A percentile compares a stretch with the other conserved stretches of the same genome.
Evolutionary conservation across 208 protist genomes (phyloP).

Genomic region (Naegleria gruberi): DNA sequence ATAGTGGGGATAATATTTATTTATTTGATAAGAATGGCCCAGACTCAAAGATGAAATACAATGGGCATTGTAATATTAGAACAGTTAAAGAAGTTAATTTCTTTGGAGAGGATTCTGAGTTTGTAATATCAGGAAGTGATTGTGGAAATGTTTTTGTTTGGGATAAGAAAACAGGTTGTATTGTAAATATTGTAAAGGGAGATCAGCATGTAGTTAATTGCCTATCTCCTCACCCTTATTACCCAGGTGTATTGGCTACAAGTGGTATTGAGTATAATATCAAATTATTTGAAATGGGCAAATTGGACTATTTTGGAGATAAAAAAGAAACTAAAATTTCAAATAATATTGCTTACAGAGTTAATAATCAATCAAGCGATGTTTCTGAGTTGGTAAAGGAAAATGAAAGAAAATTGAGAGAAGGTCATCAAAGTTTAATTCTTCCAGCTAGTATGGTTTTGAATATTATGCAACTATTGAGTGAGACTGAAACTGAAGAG

Average conservation of each 20-base stretch:
- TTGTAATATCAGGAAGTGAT: neutral
- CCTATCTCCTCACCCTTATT: neutral
- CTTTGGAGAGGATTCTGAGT: neutral
- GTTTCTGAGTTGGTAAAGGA: neutral
- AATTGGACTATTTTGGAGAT: neutral
- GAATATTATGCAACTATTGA: neutral
- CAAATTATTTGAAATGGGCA: neutral
- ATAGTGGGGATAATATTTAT: neutral
- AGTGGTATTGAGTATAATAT: slow-evolving; percentile 19
- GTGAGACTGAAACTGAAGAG: too few relatives aligned
- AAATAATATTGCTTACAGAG: neutral
- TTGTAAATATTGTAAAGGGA: slow-evolving; percentile 4
- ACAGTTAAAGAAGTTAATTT: slow-evolving; percentile 26
- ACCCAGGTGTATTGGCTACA: neutral
- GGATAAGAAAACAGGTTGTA: neutral
- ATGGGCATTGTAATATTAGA: slow-evolving; percentile 7
- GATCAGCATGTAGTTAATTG: slow-evolving; percentile 19
- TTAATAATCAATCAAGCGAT: neutral
- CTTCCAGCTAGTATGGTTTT: neutral
- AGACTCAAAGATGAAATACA: neutral
- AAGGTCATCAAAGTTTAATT: neutral
- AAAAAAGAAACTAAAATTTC: neutral
- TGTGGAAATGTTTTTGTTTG: slow-evolving; percentile 19
- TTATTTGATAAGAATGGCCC: neutral
- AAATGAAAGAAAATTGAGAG: neutral